These are phyloP conservation scores for Keqinozyma sinolaborantium DNA, from an alignment of 1,139 yeast genomes.

Conservation along the genomic window DNA sequence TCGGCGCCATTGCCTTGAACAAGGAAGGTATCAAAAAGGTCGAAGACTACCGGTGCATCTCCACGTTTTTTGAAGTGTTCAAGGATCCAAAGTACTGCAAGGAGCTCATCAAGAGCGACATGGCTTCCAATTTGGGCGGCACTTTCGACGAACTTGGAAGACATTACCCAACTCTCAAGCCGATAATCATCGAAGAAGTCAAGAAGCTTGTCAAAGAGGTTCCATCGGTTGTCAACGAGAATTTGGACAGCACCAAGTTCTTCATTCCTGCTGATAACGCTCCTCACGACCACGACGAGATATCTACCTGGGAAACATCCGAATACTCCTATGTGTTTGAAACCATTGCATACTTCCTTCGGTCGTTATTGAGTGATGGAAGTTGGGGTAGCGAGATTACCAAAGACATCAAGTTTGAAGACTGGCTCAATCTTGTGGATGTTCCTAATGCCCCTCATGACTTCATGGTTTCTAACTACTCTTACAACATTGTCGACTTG, in stretches of 20 bases:
- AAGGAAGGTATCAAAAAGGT: conserved; percentile 66
- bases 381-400: conserved; percentile 47
- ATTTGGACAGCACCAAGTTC: conserved; percentile 38
- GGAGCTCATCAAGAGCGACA: conserved; percentile 38
- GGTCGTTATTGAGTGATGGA: conserved; percentile 45
- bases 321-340: conserved; percentile 44
- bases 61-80: conserved; percentile 51
- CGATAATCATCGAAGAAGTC: conserved; percentile 51
- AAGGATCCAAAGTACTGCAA: conserved; percentile 47
- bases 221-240: conserved; percentile 32
- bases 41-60: conserved; percentile 42
- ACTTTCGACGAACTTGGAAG: conserved; percentile 80
- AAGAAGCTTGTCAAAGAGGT: conserved; percentile 44
- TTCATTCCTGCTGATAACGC: conserved; percentile 38
- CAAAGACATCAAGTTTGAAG: conserved; percentile 35
- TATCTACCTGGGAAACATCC: conserved; percentile 53
- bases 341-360: conserved; percentile 42
- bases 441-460: conserved; percentile 59
- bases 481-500: conserved; percentile 51
- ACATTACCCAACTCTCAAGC: conserved; percentile 74
- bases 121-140: conserved; percentile 55
- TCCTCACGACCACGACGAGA: conserved; percentile 35
- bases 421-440: conserved; percentile 42
- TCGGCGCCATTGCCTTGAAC: conserved; percentile 83
- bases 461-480: conserved; percentile 51